Evolutionary conservation across 805 yeast species (phyloP).

Genomic region (Candida hungchunana): DNA sequence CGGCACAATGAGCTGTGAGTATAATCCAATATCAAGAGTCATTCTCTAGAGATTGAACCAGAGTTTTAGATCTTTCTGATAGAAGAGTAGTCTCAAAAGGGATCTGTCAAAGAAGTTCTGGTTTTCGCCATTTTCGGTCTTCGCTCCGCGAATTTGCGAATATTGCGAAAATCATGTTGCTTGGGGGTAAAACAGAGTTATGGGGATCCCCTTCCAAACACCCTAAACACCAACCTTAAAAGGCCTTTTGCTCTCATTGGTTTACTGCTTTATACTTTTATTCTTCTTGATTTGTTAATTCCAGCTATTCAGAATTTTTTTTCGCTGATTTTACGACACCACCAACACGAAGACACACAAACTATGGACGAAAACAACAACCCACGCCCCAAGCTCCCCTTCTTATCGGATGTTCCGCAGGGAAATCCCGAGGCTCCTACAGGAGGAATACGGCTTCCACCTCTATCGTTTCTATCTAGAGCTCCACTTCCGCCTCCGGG

Average conservation of each 20-base stretch:
- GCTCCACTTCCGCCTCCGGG: conserved; percentile 5
- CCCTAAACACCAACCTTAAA: no score
- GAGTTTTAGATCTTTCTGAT: no score
- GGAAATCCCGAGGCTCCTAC: conserved; percentile 2
- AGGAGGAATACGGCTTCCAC: conserved; percentile 33
- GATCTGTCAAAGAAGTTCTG: conserved; percentile 2
- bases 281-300: background rate
- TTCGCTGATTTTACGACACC: background rate
- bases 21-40: conserved; percentile 1
- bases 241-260: no score
- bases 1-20: conserved; percentile 6
- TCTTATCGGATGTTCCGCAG: conserved; percentile 13
- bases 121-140: background rate
- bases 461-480: conserved; percentile 32
- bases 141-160: background rate
- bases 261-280: no score
- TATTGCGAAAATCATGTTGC: background rate
- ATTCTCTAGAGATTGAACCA: no score
- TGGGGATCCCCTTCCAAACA: conserved; percentile 1
- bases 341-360: background rate
- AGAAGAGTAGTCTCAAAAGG: no score
- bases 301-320: background rate
- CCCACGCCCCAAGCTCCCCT: conserved; percentile 18
- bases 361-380: conserved; percentile 5
- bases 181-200: background rate